Base-by-base conservation (phyloP, 2,329 filamentous ascomycete species). In the Xylariaceae sp. region DNA sequence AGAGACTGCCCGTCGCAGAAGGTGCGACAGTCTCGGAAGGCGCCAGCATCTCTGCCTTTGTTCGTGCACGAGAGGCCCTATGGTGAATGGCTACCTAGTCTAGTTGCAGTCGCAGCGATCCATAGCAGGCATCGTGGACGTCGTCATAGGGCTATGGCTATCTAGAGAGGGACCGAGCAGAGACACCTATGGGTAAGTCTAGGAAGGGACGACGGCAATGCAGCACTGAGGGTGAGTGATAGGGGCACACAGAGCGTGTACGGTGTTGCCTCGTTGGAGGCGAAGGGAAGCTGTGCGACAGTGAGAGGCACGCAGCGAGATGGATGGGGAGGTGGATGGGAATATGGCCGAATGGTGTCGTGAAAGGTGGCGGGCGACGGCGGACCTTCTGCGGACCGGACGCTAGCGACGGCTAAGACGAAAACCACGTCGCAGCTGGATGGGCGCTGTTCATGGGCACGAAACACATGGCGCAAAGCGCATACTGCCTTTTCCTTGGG, bases 21-120 rank as follows among this genome's bases (percentile, higher is more conserved):
- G 65, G 59, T 54, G 60, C 53, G 51, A 66, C 57, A 48, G 60
- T 57, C 55, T 65, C 60, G 41, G 65, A 48, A 50, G 64, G 53
- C 47, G 62, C 62, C 39, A 65, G 60, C 65, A 69, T 69, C 57
- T 60, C 61, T 50, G 16, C 40, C 11, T 19, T 43, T 16, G 13
- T 38, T 47, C 47, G 19, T 28, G 22, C 22, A 28, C 33, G 33
- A 28, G 50, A 44, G 39, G 47, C 22, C 43, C 40, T 33, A 33
- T 18, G 22, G 53, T 17, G 44, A 34, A 47, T 33, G 11, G 31
- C 45, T 41, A 52, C 54, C 50, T 54, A 51, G 55, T 50, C 55
- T 60, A 55, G 47, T 56, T 57, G 51, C 51, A 58, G 59, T 54
- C 55, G 57, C 47, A 49, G 45, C 47, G 50, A 51, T 56, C 48